Evolutionary conservation across 768 basidiomycete species (phyloP), one percentile per base, ranked within the genome.

Genomic region (Mrakia hoshinonis): DNA sequence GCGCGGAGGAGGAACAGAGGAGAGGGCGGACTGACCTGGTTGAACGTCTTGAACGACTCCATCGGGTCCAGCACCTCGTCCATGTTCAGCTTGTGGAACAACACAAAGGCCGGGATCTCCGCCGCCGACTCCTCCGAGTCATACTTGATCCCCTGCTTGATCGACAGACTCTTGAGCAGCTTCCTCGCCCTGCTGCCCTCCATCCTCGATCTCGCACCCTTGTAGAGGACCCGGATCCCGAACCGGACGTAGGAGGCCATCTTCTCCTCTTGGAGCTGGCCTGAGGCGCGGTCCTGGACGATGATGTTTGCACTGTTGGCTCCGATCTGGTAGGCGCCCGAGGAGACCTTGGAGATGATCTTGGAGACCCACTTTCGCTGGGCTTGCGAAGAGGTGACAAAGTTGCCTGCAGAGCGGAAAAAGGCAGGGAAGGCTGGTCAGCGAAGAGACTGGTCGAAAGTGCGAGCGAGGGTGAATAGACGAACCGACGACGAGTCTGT

Each of bases 331-430:
- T 98, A 98, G 69, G 89, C 85, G 12, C 94, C 95, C 74, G 85
- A 31, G 22, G 49, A 73, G 9, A 65, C 55, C 47, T 58, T 43
- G 29, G 85, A 84, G 67, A 97, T 84, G 48, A 97, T 84, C 82
- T 89, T 91, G 73, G 92, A 92, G 77, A 94, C 90, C 89, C 92
- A 97, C 81, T 99, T 99, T 77, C 95, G 83, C 82, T 98, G 94
- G 73, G 95, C 95, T 81, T 96, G 92, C 22, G 60, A 73, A 74
- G 85, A 87, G 6, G 49, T 43, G 13, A 68, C 49, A 34, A 43
- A 51, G 67, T 68, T 52, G 9, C 58, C 55, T 60, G 31, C 24
- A 9, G 52, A 1, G 2, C 20, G 52, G 15, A 54, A 15, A 29
- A 29, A 54, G 13, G 4, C 24, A 4, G 52, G 52, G 24, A 9